phyloP scores from a whole-genome alignment of 805 yeast species.

The Ogataea kodamae region DNA sequence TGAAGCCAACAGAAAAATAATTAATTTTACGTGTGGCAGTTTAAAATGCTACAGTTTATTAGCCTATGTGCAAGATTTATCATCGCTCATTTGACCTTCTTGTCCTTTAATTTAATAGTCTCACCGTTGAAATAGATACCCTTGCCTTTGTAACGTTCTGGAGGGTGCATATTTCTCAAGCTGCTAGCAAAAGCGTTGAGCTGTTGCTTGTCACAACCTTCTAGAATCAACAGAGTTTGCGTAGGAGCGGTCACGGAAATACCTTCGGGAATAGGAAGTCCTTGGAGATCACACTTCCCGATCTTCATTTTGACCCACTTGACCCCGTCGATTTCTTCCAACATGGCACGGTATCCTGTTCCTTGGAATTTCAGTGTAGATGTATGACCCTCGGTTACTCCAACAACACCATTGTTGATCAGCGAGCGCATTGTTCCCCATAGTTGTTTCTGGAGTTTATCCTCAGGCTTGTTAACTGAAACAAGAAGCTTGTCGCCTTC shows the following conservation, averaged over 20 bases:
- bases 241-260: constrained; percentile 72
- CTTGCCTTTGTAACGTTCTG: constrained; percentile 98
- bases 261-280: constrained; percentile 72
- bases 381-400: constrained; percentile 91
- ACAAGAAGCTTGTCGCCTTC: constrained; percentile 33
- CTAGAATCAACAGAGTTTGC: constrained; percentile 80
- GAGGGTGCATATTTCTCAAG: constrained; percentile 83
- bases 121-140: constrained; percentile 93
- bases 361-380: constrained; percentile 88
- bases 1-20: neutral
- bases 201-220: constrained; percentile 85
- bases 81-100: constrained; percentile 74
- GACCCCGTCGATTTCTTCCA: constrained; percentile 55
- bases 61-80: constrained; percentile 1
- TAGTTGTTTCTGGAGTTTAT: constrained; percentile 73
- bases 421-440: constrained; percentile 94
- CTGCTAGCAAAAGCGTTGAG: constrained; percentile 86
- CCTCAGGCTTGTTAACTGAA: constrained; percentile 55
- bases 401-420: constrained; percentile 72
- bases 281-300: constrained; percentile 82
- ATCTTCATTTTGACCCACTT: constrained; percentile 72
- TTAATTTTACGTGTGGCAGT: neutral
- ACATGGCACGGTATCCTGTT: constrained; percentile 89
- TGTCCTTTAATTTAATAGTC: constrained; percentile 84
- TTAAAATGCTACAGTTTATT: neutral